Percentiles rank a stretch among this genome's conserved stretches.
Evolutionary conservation across 441 rosid genomes (phyloP).

Genomic region (Erodium moschatum): DNA sequence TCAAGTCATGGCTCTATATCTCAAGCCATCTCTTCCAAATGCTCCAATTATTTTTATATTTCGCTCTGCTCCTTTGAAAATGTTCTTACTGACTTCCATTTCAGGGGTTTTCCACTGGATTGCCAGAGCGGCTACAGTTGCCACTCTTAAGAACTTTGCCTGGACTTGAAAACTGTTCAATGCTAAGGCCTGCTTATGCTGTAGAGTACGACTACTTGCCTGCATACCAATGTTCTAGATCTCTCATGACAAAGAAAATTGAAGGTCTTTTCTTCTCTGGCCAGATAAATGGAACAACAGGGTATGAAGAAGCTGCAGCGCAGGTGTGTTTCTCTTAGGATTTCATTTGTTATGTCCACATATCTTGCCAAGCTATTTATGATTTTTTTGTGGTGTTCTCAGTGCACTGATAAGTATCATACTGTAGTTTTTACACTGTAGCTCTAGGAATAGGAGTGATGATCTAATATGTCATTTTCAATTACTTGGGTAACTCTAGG

Average conservation of each 20-base stretch:
- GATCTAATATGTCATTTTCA: conserved; percentile 10
- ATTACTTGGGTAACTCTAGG: conserved; percentile 30
- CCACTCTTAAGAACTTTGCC: conserved; percentile 93
- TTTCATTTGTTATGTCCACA: conserved; percentile 18
- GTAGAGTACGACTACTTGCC: conserved; percentile 97
- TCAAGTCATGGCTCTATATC: not conserved
- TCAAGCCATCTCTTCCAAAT: not conserved
- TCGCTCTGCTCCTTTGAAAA: conserved; percentile 9
- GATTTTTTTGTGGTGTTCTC: not conserved
- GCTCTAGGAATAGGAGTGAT: not conserved
- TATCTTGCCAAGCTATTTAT: not conserved
- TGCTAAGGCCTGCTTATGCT: conserved; percentile 98
- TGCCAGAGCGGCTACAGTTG: conserved; percentile 84
- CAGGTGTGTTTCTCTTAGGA: conserved; percentile 47
- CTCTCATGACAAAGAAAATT: conserved; percentile 88
- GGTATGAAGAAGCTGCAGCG: conserved; percentile 99
- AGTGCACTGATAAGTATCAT: not conserved
- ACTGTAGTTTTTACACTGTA: not conserved
- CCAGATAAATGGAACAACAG: conserved; percentile 97
- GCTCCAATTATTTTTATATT: not conserved
- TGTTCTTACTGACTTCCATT: conserved; percentile 16
- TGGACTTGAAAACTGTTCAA: conserved; percentile 88
- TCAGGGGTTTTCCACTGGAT: conserved; percentile 96
- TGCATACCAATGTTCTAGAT: conserved; percentile 84
- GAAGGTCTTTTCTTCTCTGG: conserved; percentile 98